Percentiles rank a stretch among this genome's conserved stretches.
Evolutionary conservation across 805 yeast species (phyloP).

Genomic region (Nakazawaea pomicola): DNA sequence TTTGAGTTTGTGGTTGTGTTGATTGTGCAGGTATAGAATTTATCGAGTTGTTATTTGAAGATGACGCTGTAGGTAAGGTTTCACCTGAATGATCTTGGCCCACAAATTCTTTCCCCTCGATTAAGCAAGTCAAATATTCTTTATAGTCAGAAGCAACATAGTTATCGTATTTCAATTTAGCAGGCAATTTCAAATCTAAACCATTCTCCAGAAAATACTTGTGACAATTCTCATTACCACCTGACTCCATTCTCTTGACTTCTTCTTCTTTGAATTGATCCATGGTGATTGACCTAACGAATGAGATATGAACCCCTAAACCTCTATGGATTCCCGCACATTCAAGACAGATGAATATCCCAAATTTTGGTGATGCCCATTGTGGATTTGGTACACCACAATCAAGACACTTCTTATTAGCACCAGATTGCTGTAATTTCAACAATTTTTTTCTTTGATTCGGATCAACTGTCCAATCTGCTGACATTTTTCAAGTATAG

Average conservation of each 20-base stretch:
- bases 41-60: constrained; percentile 7
- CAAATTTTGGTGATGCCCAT: constrained; percentile 99
- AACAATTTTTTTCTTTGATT: constrained; percentile 78
- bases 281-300: constrained; percentile 96
- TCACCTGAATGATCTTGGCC: constrained; percentile 57
- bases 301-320: constrained; percentile 93
- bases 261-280: constrained; percentile 97
- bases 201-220: constrained; percentile 70
- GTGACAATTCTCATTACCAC: constrained; percentile 80
- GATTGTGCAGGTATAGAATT: neutral
- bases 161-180: constrained; percentile 77
- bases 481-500: constrained; percentile 30
- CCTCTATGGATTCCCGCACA: constrained; percentile 98
- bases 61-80: constrained; percentile 28
- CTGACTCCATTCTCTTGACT: constrained; percentile 82
- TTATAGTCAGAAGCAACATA: constrained; percentile 94
- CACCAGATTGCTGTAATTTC: constrained; percentile 75
- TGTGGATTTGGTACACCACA: constrained; percentile 96
- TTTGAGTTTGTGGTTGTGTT: constrained; percentile 27
- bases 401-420: constrained; percentile 86
- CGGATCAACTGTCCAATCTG: constrained; percentile 88
- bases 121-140: constrained; percentile 65
- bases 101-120: constrained; percentile 68
- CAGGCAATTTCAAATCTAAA: constrained; percentile 55
- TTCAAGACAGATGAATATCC: constrained; percentile 93